Conservation (phyloP, 192 early-diverging fungal genomes). For the Phycomyces nitens region DNA sequence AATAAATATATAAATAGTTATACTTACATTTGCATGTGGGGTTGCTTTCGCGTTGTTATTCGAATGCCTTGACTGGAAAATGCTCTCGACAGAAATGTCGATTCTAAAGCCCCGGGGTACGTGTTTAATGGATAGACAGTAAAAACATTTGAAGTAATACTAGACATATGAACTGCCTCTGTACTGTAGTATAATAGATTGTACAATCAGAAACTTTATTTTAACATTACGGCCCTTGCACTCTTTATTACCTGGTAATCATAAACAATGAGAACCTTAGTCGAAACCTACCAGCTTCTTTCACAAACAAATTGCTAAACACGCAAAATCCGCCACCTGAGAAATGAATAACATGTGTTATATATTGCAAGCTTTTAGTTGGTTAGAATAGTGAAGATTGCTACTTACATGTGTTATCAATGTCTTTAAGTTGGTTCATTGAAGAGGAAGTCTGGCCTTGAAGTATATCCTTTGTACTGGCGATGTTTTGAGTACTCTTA, state of each 20-base stretch:
- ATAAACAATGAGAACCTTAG: slow-evolving; percentile 83
- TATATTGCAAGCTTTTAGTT: neutral
- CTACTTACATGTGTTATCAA: slow-evolving; percentile 54
- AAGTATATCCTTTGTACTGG: slow-evolving; percentile 69
- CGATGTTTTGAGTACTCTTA: slow-evolving; percentile 59
- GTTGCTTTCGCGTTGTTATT: slow-evolving; percentile 85
- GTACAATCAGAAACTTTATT: neutral
- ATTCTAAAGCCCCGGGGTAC: slow-evolving; percentile 87
- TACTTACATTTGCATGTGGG: slow-evolving; percentile 29
- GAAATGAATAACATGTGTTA: neutral
- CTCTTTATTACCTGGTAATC: slow-evolving; percentile 55
- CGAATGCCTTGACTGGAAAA: slow-evolving; percentile 93
- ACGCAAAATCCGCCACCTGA: slow-evolving; percentile 86
- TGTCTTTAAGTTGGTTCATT: slow-evolving; percentile 76
- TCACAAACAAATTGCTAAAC: slow-evolving; percentile 86
- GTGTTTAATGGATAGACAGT: slow-evolving; percentile 81
- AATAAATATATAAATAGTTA: neutral
- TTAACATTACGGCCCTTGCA: neutral
- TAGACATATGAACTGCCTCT: slow-evolving; percentile 35
- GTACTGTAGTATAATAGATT: slow-evolving; percentile 3
- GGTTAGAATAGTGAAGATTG: neutral
- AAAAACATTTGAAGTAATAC: slow-evolving; percentile 66
- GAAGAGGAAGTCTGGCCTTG: slow-evolving; percentile 88
- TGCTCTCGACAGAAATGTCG: slow-evolving; percentile 77
- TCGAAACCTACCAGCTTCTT: slow-evolving; percentile 74